Percentiles rank a stretch among this genome's conserved stretches.
phyloP scores from a whole-genome alignment of 73 alveolate species.

The Uronychia binucleata region DNA sequence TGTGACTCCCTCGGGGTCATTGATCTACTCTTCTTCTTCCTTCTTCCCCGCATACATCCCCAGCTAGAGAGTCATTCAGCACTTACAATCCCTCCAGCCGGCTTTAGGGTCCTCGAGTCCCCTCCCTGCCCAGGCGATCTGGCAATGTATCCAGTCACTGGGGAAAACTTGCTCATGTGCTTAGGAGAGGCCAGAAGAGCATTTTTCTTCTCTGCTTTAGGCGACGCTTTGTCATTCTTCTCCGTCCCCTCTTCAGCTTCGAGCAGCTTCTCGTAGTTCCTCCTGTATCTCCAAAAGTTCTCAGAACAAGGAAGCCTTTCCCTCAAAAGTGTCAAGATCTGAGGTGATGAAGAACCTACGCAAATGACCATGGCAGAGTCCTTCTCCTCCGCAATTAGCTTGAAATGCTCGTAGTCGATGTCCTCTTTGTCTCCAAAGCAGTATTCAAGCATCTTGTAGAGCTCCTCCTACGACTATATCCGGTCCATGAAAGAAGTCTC shows the following conservation, averaged over 20 bases:
- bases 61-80: neutral
- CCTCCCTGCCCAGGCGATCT: neutral
- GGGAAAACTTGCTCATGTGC: constrained; percentile 43
- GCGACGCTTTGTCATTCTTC: neutral
- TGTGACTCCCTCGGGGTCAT: constrained; percentile 4
- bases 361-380: constrained; percentile 57
- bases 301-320: constrained; percentile 62
- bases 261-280: constrained; percentile 34
- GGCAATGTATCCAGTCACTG: neutral
- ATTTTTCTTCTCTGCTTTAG: neutral
- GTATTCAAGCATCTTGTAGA: constrained; percentile 32
- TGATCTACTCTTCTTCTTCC: neutral
- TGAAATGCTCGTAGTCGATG: constrained; percentile 46
- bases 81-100: constrained; percentile 3
- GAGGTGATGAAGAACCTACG: neutral
- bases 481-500: constrained; percentile 31
- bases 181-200: constrained; percentile 20
- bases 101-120: neutral
- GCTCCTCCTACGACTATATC: constrained; percentile 40
- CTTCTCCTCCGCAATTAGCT: constrained; percentile 16
- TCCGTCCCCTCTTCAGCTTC: neutral
- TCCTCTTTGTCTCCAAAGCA: constrained; percentile 49
- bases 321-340: constrained; percentile 33
- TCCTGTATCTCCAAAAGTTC: constrained; percentile 47
- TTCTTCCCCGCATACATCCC: neutral